Evolutionary conservation across 1,139 yeast genomes (phyloP).

Genomic region (Yamadazyma sp.): DNA sequence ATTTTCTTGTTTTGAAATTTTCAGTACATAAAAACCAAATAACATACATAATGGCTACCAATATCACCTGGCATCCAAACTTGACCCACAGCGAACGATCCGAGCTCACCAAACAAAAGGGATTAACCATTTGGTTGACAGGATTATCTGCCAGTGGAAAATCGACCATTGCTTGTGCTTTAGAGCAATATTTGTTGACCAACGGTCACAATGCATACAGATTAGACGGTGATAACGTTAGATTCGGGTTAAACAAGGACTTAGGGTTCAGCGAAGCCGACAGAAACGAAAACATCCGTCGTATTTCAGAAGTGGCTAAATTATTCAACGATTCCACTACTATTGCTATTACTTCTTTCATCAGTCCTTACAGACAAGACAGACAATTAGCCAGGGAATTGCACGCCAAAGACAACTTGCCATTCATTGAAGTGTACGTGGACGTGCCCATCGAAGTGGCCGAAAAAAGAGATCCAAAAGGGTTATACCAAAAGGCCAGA

Average conservation of each 20-base stretch:
- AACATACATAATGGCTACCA: slow-evolving; percentile 69
- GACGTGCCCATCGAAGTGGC: slow-evolving; percentile 94
- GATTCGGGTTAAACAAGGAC: slow-evolving; percentile 93
- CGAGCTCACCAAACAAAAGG: slow-evolving; percentile 71
- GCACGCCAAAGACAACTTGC: slow-evolving; percentile 72
- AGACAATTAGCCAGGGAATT: slow-evolving; percentile 82
- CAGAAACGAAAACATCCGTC: slow-evolving; percentile 90
- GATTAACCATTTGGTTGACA: slow-evolving; percentile 92
- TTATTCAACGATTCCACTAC: slow-evolving; percentile 88
- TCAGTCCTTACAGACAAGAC: slow-evolving; percentile 85
- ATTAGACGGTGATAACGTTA: slow-evolving; percentile 90
- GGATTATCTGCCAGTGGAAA: slow-evolving; percentile 96
- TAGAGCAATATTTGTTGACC: slow-evolving; percentile 77
- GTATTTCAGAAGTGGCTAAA: slow-evolving; percentile 90
- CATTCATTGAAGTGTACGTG: slow-evolving; percentile 86
- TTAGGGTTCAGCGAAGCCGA: slow-evolving; percentile 89
- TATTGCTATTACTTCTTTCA: slow-evolving; percentile 85
- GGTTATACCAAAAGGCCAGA: slow-evolving; percentile 92
- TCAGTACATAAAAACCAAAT: too few relatives aligned
- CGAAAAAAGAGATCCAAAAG: slow-evolving; percentile 96
- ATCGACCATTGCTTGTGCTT: slow-evolving; percentile 91
- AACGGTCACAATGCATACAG: slow-evolving; percentile 75
- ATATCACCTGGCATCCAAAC: slow-evolving; percentile 94
- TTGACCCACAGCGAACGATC: slow-evolving; percentile 80
- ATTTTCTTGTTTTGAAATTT: neutral